Evolutionary conservation across 768 basidiomycete genomes (phyloP), one percentile per base, ranked within the genome.

Genomic region (Tubosaeta sp.): DNA sequence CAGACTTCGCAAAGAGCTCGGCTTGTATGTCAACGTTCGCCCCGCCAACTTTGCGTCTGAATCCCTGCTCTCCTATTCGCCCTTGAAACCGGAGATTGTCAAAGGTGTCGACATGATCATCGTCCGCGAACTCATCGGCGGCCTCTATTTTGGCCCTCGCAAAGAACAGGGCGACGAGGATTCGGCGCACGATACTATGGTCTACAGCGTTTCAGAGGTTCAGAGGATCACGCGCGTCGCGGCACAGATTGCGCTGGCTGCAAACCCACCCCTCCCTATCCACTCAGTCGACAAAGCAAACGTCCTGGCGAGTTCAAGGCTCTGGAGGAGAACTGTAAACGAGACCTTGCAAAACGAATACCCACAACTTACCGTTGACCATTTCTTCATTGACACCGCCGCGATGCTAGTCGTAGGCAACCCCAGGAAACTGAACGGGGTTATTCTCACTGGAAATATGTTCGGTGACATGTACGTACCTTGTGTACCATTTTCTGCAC

Each of bases 221-320:
- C 79, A 95, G 71, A 83, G 97, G 42, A 98, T 99, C 60, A 95
- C 95, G 2, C 84, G 93, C 16, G 94, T 98, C 39, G 97, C 95
- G 11, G 95, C 91, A 34, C 88, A 91, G 70, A 89, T 98, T 60
- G 95, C 97, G 17, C 71, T 93, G 46, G 76, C 86, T 22, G 72
- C 83, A 5, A 77, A 88, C 65, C 97, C 97, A 5, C 93, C 95
- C 17, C 78, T 95, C 43, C 78, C 83, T 19, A 85, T 99, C 53
- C 91, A 92, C 71, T 95, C 93, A 0, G 78, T 99, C 69, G 97
- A 99, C 78, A 99, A 99, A 73, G 97, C 97, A 49, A 99, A 99
- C 71, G 97, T 99, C 19, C 83, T 99, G 50, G 97, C 97, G 22
- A 90, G 84, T 65, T 95, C 92, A 33, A 76, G 97, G 45, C 75